Evolutionary conservation across 192 early-diverging fungal species (phyloP).

Genomic region (Thamnidium elegans): DNA sequence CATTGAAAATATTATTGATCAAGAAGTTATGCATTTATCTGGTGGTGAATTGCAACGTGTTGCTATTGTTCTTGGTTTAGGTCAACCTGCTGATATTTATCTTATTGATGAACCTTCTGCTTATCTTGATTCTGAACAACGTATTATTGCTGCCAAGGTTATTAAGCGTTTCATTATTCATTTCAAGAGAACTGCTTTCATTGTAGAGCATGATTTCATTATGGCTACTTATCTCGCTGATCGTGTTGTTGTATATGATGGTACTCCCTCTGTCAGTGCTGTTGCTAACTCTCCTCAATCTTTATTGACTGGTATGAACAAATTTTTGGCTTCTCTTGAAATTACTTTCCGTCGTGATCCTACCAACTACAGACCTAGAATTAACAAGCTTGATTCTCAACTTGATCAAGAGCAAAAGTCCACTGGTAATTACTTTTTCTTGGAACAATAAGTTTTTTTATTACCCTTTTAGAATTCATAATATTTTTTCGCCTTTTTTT

Average conservation of each 20-base stretch:
- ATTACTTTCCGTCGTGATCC: conserved; percentile 98
- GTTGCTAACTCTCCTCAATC: conserved; percentile 82
- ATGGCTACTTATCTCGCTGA: conserved; percentile 98
- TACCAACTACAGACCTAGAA: conserved; percentile 94
- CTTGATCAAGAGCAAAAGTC: conserved; percentile 97
- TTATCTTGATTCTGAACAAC: conserved; percentile 98
- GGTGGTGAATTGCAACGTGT: conserved; percentile 99
- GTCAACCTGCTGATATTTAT: conserved; percentile 92
- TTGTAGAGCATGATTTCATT: conserved; percentile 99
- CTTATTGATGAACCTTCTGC: conserved; percentile 97
- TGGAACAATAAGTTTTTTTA: conserved; percentile 29
- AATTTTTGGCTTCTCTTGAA: conserved; percentile 85
- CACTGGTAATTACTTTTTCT: conserved; percentile 54
- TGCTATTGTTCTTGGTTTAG: conserved; percentile 86
- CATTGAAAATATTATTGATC: conserved; percentile 92
- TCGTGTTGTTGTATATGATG: conserved; percentile 94
- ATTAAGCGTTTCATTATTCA: conserved; percentile 98
- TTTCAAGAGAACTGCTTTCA: conserved; percentile 94
- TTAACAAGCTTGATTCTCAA: conserved; percentile 93
- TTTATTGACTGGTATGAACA: conserved; percentile 94
- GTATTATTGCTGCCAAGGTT: conserved; percentile 97
- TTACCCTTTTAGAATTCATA: not conserved
- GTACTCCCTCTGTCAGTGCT: conserved; percentile 82
- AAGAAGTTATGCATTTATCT: conserved; percentile 81
- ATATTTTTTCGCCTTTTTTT: not conserved